Conservation (phyloP, 768 basidiomycete species). For the Grammothele lineata region DNA sequence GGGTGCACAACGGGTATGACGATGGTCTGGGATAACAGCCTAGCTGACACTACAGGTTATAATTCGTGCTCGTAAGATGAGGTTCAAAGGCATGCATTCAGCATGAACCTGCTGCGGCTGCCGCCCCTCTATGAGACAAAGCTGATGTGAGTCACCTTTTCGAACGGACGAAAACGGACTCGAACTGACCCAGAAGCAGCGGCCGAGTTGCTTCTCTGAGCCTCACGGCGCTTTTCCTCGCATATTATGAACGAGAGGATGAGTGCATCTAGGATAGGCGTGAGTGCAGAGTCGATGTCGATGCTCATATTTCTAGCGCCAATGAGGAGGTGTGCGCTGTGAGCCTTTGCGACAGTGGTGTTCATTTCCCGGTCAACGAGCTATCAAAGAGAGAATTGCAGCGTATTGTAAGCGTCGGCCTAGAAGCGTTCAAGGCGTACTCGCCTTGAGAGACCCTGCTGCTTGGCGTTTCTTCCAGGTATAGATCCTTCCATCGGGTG, state of each 20-base stretch:
- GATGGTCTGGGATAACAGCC: too few relatives aligned
- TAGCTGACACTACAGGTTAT: too few relatives aligned
- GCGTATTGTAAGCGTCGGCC: too few relatives aligned
- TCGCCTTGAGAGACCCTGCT: neutral
- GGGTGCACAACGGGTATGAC: too few relatives aligned
- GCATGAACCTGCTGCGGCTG: too few relatives aligned
- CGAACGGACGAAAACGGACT: too few relatives aligned
- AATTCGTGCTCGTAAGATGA: too few relatives aligned
- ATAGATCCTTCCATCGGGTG: constrained; percentile 1
- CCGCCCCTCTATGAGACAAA: too few relatives aligned
- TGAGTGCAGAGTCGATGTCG: neutral
- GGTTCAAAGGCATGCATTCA: too few relatives aligned
- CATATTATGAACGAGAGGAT: neutral
- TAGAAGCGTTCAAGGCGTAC: neutral
- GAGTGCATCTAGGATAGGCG: neutral
- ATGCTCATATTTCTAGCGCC: neutral
- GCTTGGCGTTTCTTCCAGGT: neutral
- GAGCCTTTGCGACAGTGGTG: neutral
- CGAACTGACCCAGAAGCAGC: too few relatives aligned
- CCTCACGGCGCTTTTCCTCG: neutral
- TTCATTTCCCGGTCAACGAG: neutral
- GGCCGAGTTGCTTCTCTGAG: too few relatives aligned
- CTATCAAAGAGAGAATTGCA: neutral
- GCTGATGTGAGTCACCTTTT: too few relatives aligned
- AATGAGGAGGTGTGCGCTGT: neutral